A percentile compares a stretch with the other conserved stretches of the same genome.
Evolutionary conservation across 139 green algal genomes (phyloP).

Genomic region (Chlorella sp.): DNA sequence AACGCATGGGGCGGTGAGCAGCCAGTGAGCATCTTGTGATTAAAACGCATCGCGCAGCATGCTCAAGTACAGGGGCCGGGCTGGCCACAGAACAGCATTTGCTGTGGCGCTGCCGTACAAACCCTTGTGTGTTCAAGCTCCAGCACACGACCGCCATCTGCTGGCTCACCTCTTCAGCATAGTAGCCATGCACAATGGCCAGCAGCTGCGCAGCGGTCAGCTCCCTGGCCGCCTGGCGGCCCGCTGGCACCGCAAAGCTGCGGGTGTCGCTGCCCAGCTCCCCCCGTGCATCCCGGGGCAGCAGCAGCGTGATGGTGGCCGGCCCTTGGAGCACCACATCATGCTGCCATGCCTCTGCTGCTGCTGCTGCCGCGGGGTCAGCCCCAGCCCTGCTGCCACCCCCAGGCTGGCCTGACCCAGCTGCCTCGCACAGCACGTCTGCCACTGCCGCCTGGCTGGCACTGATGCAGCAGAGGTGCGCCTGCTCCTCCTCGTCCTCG

Average conservation of each 20-base stretch:
- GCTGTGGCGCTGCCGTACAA: no score
- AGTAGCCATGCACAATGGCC: conserved; percentile 15
- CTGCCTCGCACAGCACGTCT: background rate
- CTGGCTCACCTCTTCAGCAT: background rate
- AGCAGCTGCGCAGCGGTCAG: conserved; percentile 14
- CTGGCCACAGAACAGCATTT: no score
- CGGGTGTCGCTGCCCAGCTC: conserved; percentile 29
- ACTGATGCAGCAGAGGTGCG: background rate
- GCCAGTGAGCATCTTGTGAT: no score
- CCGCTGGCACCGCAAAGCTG: background rate
- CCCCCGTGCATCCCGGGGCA: conserved; percentile 35
- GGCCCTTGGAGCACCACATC: background rate
- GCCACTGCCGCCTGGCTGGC: conserved; percentile 16
- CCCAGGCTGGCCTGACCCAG: background rate
- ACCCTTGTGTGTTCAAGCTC: no score
- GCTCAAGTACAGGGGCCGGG: no score
- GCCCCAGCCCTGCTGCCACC: background rate
- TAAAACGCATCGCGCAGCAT: no score
- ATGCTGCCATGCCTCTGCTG: background rate
- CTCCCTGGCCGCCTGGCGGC: background rate
- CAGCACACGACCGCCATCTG: no score
- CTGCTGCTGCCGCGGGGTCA: background rate
- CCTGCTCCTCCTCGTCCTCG: conserved; percentile 25
- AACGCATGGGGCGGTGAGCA: no score
- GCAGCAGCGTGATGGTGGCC: conserved; percentile 35